A percentile compares a stretch with the other conserved stretches of the same genome.
These are phyloP conservation scores for Amanita muscaria DNA, from an alignment of 768 basidiomycete species.

Conservation along the genomic window DNA sequence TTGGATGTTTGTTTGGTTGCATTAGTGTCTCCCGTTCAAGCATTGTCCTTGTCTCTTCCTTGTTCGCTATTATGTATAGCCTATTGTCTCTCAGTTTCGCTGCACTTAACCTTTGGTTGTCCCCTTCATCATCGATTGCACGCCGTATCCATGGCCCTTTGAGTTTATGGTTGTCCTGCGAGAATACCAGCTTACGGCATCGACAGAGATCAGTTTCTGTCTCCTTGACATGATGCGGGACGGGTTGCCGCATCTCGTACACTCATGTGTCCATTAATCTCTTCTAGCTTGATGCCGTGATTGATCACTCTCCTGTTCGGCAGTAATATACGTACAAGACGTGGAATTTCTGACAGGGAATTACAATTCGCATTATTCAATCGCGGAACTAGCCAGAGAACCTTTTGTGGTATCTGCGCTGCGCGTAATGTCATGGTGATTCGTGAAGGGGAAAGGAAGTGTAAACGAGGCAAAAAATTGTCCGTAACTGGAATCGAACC, in stretches of 20 bases:
- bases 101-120: not conserved
- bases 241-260: too few relatives aligned
- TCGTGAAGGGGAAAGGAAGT: not conserved
- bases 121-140: not conserved
- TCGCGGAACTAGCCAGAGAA: too few relatives aligned
- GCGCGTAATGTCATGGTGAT: too few relatives aligned
- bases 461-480: slow-evolving; percentile 9
- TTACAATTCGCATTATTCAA: too few relatives aligned
- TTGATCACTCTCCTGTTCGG: too few relatives aligned
- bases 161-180: not conserved
- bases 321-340: too few relatives aligned
- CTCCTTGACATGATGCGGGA: too few relatives aligned
- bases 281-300: too few relatives aligned
- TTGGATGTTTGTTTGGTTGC: slow-evolving; percentile 3
- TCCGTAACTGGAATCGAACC: slow-evolving; percentile 27
- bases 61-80: not conserved
- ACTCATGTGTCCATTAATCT: too few relatives aligned
- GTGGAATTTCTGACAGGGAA: too few relatives aligned
- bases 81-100: not conserved
- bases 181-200: not conserved
- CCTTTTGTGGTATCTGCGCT: too few relatives aligned
- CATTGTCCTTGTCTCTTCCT: not conserved
- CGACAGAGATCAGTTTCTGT: not conserved
- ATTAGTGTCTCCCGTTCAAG: not conserved
- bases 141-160: not conserved